These are phyloP conservation scores for Backusella mclennaniae DNA, from an alignment of 192 early-diverging fungal genomes.

Conservation along the genomic window DNA sequence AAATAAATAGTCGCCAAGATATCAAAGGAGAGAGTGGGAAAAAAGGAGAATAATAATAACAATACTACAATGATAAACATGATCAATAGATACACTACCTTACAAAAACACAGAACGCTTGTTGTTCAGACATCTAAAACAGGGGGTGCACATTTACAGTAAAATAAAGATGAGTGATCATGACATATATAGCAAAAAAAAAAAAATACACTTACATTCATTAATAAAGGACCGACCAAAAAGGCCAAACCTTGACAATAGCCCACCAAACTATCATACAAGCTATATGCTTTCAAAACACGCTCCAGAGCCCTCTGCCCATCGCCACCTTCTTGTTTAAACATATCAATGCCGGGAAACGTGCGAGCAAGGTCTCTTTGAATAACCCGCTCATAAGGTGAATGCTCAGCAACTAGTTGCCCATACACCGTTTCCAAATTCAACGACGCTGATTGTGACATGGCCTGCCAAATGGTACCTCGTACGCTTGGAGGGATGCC, in stretches of 20 bases:
- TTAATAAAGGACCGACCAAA: slow-evolving; percentile 86
- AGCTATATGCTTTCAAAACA: slow-evolving; percentile 90
- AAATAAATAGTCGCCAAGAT: too few species aligned
- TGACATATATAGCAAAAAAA: background rate
- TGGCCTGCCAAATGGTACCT: slow-evolving; percentile 87
- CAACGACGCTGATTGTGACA: slow-evolving; percentile 76
- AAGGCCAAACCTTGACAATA: slow-evolving; percentile 99
- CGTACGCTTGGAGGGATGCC: slow-evolving; percentile 82
- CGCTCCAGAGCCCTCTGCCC: slow-evolving; percentile 87
- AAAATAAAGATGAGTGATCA: background rate
- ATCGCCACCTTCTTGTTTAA: slow-evolving; percentile 73
- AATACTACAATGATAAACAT: background rate
- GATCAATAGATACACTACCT: slow-evolving; percentile 35
- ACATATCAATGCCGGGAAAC: slow-evolving; percentile 88
- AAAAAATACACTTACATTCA: slow-evolving; percentile 64
- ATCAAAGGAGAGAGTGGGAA: too few species aligned
- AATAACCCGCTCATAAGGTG: slow-evolving; percentile 89
- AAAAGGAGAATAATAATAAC: background rate
- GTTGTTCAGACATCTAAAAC: slow-evolving; percentile 84
- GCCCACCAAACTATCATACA: slow-evolving; percentile 93
- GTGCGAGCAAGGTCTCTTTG: slow-evolving; percentile 92
- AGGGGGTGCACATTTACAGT: background rate
- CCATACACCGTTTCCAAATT: slow-evolving; percentile 81
- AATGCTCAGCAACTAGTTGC: slow-evolving; percentile 67
- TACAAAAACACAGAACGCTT: slow-evolving; percentile 93